phyloP scores from a whole-genome alignment of 2,329 filamentous ascomycete species.

The Pleoardoris graminearum region DNA sequence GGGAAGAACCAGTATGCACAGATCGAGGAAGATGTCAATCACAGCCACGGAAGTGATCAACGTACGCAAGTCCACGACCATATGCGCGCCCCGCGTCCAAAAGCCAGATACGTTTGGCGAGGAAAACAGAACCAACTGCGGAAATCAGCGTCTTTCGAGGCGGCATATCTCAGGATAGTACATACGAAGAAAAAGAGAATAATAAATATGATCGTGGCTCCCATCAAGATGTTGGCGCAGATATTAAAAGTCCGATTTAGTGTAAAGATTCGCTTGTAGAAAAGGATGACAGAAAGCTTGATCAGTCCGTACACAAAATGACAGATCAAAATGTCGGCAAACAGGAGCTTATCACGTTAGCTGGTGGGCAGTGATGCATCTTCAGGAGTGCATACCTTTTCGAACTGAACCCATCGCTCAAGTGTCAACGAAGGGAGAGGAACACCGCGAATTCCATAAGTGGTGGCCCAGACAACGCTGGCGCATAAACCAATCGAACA shows the following conservation, averaged over 20 bases:
- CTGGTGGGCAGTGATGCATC: neutral
- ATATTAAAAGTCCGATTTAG: neutral
- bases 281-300: conserved; percentile 5
- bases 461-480: neutral
- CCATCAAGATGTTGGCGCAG: neutral
- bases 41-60: neutral
- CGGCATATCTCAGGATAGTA: too few species aligned
- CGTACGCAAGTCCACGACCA: neutral
- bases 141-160: too few species aligned
- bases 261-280: conserved; percentile 8
- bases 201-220: neutral
- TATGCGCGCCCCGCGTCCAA: neutral
- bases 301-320: conserved; percentile 6
- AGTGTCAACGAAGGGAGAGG: neutral
- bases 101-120: neutral
- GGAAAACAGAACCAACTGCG: neutral
- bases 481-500: neutral
- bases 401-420: neutral
- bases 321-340: neutral
- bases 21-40: neutral
- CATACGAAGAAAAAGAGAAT: neutral
- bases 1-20: neutral
- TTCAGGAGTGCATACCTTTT: neutral
- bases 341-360: neutral
- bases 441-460: neutral